phyloP scores from a whole-genome alignment of 129 eudicot species.

The Pseudognaphalium luteoalbum region DNA sequence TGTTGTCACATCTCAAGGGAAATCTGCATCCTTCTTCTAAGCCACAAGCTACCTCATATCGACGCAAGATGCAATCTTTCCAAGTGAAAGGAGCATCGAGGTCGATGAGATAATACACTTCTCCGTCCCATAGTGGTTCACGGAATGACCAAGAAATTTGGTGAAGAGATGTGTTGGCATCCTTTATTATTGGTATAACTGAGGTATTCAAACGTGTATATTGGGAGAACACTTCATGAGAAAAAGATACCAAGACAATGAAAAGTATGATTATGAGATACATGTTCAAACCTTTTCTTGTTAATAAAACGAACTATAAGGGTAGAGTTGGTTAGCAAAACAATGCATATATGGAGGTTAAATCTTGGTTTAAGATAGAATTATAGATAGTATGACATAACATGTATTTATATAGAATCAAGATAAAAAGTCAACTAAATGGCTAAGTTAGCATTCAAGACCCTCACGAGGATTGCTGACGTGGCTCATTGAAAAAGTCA shows the following conservation, averaged over 20 bases:
- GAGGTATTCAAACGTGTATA: background rate
- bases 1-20: conserved; percentile 25
- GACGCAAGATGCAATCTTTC: conserved; percentile 26
- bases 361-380: no score
- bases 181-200: conserved; percentile 3
- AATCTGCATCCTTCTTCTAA: background rate
- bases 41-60: background rate
- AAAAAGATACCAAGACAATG: background rate
- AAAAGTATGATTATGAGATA: background rate
- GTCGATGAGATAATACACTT: conserved; percentile 39
- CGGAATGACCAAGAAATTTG: background rate
- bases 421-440: no score
- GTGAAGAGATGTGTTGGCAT: background rate
- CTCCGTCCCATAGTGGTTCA: background rate
- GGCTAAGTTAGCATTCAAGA: no score
- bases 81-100: conserved; percentile 45
- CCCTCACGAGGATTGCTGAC: no score
- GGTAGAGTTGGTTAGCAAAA: background rate
- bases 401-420: no score
- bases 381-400: no score
- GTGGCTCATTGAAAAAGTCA: no score
- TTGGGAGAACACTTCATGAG: background rate
- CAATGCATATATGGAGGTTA: no score
- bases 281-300: background rate
- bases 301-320: background rate